A percentile compares a stretch with the other conserved stretches of the same genome.
phyloP scores from a whole-genome alignment of 331 rosid genomes.

The Acacia concinna region DNA sequence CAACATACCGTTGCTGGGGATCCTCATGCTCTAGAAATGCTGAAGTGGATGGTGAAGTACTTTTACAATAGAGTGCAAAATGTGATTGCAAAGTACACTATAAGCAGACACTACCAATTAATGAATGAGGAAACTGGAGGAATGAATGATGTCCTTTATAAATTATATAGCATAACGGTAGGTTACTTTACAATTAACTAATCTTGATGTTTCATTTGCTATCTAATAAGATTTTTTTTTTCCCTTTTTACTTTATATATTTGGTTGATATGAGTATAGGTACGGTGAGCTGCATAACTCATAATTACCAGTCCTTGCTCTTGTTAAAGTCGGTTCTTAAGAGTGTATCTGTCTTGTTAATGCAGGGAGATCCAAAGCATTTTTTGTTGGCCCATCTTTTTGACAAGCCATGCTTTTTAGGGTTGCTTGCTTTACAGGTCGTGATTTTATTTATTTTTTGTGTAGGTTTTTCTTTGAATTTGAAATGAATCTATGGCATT shows the following conservation, averaged over 20 bases:
- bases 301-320: not conserved
- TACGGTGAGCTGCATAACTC: not conserved
- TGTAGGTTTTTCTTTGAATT: constrained; percentile 6
- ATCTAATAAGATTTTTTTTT: not conserved
- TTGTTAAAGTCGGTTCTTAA: constrained; percentile 2
- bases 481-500: too few relatives aligned
- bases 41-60: constrained; percentile 82
- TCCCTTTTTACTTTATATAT: not conserved
- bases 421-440: constrained; percentile 67
- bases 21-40: constrained; percentile 61
- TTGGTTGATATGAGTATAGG: not conserved
- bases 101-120: constrained; percentile 50
- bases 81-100: constrained; percentile 41
- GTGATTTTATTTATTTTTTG: constrained; percentile 4
- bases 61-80: constrained; percentile 66
- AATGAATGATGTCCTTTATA: constrained; percentile 73
- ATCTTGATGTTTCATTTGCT: not conserved
- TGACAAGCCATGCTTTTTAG: constrained; percentile 75
- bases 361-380: constrained; percentile 57
- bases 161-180: constrained; percentile 52
- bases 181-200: constrained; percentile 20
- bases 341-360: constrained; percentile 14
- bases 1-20: constrained; percentile 65
- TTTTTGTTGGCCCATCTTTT: constrained; percentile 67
- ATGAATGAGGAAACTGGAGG: constrained; percentile 73